phyloP scores from a whole-genome alignment of 1,284 basidiomycete genomes.

The Coniophora puteana region DNA sequence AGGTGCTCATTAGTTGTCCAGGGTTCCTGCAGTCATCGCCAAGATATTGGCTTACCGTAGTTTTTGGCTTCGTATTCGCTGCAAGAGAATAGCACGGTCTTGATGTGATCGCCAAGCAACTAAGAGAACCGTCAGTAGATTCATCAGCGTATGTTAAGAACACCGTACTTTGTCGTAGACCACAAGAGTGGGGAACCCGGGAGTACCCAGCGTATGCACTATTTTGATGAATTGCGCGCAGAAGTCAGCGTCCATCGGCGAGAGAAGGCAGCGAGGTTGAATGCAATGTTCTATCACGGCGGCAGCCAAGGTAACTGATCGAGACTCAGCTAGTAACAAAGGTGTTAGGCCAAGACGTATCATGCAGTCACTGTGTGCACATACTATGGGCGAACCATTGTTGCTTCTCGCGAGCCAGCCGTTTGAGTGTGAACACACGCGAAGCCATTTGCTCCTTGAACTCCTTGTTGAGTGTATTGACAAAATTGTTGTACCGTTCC shows the following conservation, averaged over 20 bases:
- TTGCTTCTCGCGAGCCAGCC: constrained; percentile 76
- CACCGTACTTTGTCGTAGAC: constrained; percentile 78
- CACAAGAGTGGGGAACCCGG: constrained; percentile 82
- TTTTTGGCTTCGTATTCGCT: constrained; percentile 97
- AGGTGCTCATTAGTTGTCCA: constrained; percentile 8
- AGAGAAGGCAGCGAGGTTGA: constrained; percentile 87
- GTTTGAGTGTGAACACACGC: constrained; percentile 70
- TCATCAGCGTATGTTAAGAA: background rate
- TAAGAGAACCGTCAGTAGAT: constrained; percentile 27
- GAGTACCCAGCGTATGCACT: constrained; percentile 83
- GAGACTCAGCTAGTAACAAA: constrained; percentile 36
- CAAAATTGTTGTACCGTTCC: constrained; percentile 57
- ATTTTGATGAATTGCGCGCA: constrained; percentile 89
- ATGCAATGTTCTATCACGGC: constrained; percentile 88
- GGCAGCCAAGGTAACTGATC: constrained; percentile 48
- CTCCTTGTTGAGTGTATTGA: constrained; percentile 58
- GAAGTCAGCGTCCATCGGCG: constrained; percentile 95
- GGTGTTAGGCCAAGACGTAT: constrained; percentile 10
- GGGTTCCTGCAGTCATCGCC: background rate
- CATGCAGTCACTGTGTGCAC: constrained; percentile 17
- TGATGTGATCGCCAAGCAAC: constrained; percentile 82
- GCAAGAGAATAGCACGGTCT: constrained; percentile 85
- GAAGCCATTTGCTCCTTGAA: constrained; percentile 74
- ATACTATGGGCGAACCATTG: constrained; percentile 85
- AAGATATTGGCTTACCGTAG: constrained; percentile 57